Evolutionary conservation across 1,284 basidiomycete species (phyloP), one percentile per base, ranked within the genome.

Genomic region (Wolfiporia cocos): DNA sequence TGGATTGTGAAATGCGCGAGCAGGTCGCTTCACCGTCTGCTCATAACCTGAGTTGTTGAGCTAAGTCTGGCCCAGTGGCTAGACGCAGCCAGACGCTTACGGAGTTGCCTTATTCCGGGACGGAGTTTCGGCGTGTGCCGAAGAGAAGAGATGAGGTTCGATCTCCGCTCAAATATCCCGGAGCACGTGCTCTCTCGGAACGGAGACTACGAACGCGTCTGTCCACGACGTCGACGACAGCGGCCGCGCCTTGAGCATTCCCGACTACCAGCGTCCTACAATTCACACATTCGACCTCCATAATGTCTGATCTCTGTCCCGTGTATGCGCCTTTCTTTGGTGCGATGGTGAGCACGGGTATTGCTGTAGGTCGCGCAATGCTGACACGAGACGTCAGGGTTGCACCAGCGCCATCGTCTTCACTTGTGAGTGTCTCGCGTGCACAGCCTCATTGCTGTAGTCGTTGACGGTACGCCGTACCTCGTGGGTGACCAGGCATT

Each of bases 241-340:
- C 42, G 31, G 22, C n/a, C n/a, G 9, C 11, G 12, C 9, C 29
- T 43, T 21, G 23, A 26, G n/a, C 5, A 26, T 17, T 7, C 15
- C 38, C 38, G n/a, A 48, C 47, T 46, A 46, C 49, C 48, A 46
- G 41, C 42, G n/a, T n/a, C n/a, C n/a, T n/a, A n/a, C n/a, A n/a
- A n/a, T n/a, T n/a, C n/a, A n/a, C n/a, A n/a, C n/a, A n/a, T n/a
- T n/a, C n/a, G n/a, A n/a, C n/a, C n/a, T n/a, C n/a, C n/a, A n/a
- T n/a, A n/a, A 87, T 89, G 85, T 86, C 88, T 56, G 91, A 93
- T 58, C 75, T 91, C 54, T 94, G 92, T 69, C 91, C 92, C 40
- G 89, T 92, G 46, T 94, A 94, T 69, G 89, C 93, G 50, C 93
- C 95, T 58, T 97, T 98, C 76, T 98, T 98, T 61, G 90, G 92